Evolutionary conservation across 2,329 filamentous ascomycete genomes (phyloP).

Genomic region (Karstenula rhodostoma): DNA sequence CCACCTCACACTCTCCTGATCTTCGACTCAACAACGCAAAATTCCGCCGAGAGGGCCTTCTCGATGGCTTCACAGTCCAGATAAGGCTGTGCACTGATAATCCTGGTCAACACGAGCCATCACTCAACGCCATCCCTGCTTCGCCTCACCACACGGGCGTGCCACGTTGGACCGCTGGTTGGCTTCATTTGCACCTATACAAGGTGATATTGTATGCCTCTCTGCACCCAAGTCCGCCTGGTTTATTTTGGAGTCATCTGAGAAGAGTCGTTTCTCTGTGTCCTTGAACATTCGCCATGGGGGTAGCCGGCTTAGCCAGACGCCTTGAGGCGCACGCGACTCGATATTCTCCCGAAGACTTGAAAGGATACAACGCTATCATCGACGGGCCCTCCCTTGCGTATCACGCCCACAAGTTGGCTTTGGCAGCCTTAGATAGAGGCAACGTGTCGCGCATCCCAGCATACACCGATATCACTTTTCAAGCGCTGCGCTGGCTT

Average conservation of each 20-base stretch:
- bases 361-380: conserved; percentile 46
- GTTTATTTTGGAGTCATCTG: not conserved
- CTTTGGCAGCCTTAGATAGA: conserved; percentile 51
- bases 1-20: conserved; percentile 11
- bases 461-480: conserved; percentile 68
- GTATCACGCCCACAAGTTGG: conserved; percentile 69
- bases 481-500: conserved; percentile 65
- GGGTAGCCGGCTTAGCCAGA: conserved; percentile 43
- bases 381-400: conserved; percentile 84
- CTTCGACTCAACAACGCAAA: conserved; percentile 8
- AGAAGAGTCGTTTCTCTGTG: not conserved
- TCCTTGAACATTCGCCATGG: conserved; percentile 33
- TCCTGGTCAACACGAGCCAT: conserved; percentile 12
- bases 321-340: conserved; percentile 43
- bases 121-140: conserved; percentile 15
- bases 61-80: not conserved
- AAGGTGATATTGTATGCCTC: conserved; percentile 14
- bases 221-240: conserved; percentile 19
- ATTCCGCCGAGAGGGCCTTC: not conserved
- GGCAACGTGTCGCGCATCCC: conserved; percentile 32
- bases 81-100: conserved; percentile 4
- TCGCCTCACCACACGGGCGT: conserved; percentile 21
- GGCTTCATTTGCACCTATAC: conserved; percentile 24
- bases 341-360: conserved; percentile 29
- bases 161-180: conserved; percentile 18